Evolutionary conservation across 805 yeast species (phyloP).

Genomic region (Candida pini): DNA sequence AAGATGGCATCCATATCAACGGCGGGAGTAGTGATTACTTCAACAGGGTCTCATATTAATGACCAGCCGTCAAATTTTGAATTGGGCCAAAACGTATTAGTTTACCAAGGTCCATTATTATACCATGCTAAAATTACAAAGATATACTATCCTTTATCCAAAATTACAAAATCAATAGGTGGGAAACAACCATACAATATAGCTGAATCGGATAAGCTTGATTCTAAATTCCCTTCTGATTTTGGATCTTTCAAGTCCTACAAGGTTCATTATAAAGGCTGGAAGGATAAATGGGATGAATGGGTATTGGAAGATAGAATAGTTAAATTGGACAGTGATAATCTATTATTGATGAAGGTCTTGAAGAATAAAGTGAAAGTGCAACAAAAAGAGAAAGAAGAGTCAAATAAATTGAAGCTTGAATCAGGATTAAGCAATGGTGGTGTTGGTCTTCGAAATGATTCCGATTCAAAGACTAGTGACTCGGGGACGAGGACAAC

Average conservation of each 20-base stretch:
- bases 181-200: constrained; percentile 11
- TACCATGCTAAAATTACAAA: constrained; percentile 82
- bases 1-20: neutral
- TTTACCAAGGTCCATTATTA: constrained; percentile 85
- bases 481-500: neutral
- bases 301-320: constrained; percentile 78
- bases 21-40: neutral
- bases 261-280: constrained; percentile 86
- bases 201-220: constrained; percentile 2
- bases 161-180: constrained; percentile 30
- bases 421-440: neutral
- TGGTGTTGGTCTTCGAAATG: neutral
- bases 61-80: constrained; percentile 10
- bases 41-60: no score
- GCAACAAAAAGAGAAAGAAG: constrained; percentile 3
- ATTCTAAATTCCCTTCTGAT: constrained; percentile 17
- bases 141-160: constrained; percentile 50
- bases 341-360: constrained; percentile 55
- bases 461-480: neutral
- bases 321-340: constrained; percentile 63
- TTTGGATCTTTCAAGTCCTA: constrained; percentile 30
- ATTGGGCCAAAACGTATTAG: constrained; percentile 44
- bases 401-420: constrained; percentile 1
- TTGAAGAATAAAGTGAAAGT: constrained; percentile 34
- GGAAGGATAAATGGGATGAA: constrained; percentile 96